Conservation (phyloP, 306 rosid species). For the Cucurbita ficifolia region DNA sequence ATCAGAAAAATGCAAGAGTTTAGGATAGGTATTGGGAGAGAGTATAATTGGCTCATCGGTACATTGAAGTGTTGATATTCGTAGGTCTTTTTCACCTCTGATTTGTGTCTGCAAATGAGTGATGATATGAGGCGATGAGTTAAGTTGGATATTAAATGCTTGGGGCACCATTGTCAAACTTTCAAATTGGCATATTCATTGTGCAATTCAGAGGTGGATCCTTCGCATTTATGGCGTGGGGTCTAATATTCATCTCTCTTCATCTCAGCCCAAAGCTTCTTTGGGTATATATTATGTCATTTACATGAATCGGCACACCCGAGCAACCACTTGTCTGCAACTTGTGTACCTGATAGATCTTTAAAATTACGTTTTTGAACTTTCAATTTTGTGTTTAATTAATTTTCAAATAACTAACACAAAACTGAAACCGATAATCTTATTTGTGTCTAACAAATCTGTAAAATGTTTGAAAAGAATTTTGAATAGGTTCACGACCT, state of each 20-base stretch:
- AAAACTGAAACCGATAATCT: too few relatives aligned
- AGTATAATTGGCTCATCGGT: neutral
- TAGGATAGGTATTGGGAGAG: neutral
- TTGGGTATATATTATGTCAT: neutral
- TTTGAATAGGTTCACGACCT: too few relatives aligned
- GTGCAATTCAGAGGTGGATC: neutral
- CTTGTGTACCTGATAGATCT: too few relatives aligned
- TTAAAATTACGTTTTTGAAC: too few relatives aligned
- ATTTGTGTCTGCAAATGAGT: neutral
- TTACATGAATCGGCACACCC: neutral
- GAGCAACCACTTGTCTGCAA: neutral
- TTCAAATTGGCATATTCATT: neutral
- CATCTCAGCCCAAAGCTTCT: neutral
- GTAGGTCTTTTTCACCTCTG: neutral
- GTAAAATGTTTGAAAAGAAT: too few relatives aligned
- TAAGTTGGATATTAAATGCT: neutral
- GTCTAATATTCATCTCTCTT: neutral
- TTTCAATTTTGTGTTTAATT: too few relatives aligned
- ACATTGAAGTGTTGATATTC: neutral
- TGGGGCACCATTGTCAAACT: neutral
- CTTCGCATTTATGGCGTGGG: neutral
- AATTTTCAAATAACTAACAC: too few relatives aligned
- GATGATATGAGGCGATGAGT: neutral
- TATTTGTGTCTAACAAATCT: too few relatives aligned
- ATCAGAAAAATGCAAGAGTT: too few relatives aligned